Evolutionary conservation across 352 stramenopile species (phyloP).

Genomic region (Phytophthora europaea): DNA sequence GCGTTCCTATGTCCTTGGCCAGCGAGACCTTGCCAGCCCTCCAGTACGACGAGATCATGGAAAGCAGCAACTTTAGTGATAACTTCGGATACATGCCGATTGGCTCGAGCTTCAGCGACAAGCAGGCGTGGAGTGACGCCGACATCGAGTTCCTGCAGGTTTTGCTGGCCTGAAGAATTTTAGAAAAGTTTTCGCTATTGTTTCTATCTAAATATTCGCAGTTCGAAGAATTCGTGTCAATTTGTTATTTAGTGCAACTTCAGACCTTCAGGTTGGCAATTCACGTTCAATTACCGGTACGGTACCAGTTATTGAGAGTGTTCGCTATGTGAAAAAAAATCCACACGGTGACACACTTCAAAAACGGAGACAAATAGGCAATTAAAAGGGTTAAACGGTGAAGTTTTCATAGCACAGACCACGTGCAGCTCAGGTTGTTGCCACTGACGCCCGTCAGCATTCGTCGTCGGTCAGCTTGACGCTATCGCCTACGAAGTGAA

Average conservation of each 20-base stretch:
- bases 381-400: background rate
- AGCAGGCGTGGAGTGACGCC: slow-evolving; percentile 79
- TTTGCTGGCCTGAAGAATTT: slow-evolving; percentile 55
- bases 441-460: too few relatives aligned
- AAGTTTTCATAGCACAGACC: background rate
- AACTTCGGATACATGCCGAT: slow-evolving; percentile 58
- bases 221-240: too few relatives aligned
- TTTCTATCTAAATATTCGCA: too few relatives aligned
- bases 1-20: slow-evolving; percentile 33
- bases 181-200: too few relatives aligned
- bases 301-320: too few relatives aligned
- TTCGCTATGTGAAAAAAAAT: too few relatives aligned
- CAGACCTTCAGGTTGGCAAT: too few relatives aligned
- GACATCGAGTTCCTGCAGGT: slow-evolving; percentile 88
- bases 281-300: too few relatives aligned
- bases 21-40: slow-evolving; percentile 6
- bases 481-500: slow-evolving; percentile 3
- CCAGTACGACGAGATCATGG: slow-evolving; percentile 32
- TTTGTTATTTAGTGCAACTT: too few relatives aligned
- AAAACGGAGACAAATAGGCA: too few relatives aligned
- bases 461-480: background rate
- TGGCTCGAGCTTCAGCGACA: slow-evolving; percentile 50
- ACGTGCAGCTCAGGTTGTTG: too few relatives aligned
- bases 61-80: slow-evolving; percentile 43
- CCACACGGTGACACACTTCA: too few relatives aligned